Conservation (phyloP, 139 green algal genomes). For the Chlamydomonas eustigma region DNA sequence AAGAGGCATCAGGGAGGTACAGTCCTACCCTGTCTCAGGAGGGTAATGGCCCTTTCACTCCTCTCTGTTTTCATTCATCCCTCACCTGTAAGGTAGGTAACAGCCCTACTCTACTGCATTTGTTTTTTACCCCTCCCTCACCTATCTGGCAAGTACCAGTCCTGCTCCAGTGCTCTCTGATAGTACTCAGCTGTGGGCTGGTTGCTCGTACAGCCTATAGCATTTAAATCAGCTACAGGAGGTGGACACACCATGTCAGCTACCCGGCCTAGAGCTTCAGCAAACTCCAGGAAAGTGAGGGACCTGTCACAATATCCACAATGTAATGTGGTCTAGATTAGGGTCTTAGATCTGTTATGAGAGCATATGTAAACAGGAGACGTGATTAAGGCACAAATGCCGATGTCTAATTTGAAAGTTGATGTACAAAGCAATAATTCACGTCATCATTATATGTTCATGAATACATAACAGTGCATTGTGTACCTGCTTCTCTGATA, state of each 20-base stretch:
- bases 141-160: constrained; percentile 14
- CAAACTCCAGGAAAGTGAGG: constrained; percentile 67
- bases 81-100: background rate
- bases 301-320: constrained; percentile 28
- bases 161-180: background rate
- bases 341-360: too few species aligned
- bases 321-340: background rate
- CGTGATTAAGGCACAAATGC: too few species aligned
- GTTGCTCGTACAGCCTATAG: constrained; percentile 22
- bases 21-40: too few species aligned
- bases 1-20: too few species aligned
- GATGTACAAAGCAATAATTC: too few species aligned
- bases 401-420: too few species aligned
- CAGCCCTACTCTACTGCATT: background rate
- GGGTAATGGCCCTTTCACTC: background rate
- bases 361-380: too few species aligned
- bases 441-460: too few species aligned
- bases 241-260: constrained; percentile 64
- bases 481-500: constrained; percentile 15
- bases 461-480: too few species aligned
- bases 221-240: constrained; percentile 19
- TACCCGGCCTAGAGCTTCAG: constrained; percentile 60
- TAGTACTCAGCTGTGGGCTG: constrained; percentile 24
- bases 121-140: background rate
- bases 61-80: constrained; percentile 5